These are phyloP conservation scores for Pestalotiopsis sp. DNA, from an alignment of 2,329 filamentous ascomycete genomes.

Conservation along the genomic window DNA sequence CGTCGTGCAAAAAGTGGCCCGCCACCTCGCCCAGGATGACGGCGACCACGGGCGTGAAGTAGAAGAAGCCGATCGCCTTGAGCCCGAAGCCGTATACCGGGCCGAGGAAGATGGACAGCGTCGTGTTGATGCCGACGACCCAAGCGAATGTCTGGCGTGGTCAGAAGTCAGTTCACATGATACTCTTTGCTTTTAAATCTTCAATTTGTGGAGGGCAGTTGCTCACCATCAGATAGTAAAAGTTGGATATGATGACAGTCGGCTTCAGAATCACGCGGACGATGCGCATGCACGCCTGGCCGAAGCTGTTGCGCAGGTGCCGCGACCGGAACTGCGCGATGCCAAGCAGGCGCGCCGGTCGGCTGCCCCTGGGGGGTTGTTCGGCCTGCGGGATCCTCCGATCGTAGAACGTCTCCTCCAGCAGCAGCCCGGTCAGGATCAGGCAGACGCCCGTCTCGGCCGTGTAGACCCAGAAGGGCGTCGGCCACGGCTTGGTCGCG, in stretches of 20 bases:
- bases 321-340: conserved; percentile 37
- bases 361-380: conserved; percentile 37
- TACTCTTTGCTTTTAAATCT: not conserved
- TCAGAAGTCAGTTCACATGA: not conserved
- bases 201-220: conserved; percentile 4
- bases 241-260: conserved; percentile 35
- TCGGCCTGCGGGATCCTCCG: conserved; percentile 37
- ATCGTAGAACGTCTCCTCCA: conserved; percentile 54
- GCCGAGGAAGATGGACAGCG: conserved; percentile 52
- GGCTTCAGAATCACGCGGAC: conserved; percentile 42
- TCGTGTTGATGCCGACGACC: conserved; percentile 60
- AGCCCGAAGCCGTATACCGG: conserved; percentile 53
- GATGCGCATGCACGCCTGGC: conserved; percentile 41
- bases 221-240: conserved; percentile 38
- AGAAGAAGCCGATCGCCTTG: conserved; percentile 55
- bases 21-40: conserved; percentile 54
- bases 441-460: conserved; percentile 40
- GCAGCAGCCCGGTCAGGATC: conserved; percentile 40
- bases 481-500: conserved; percentile 44
- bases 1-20: conserved; percentile 61
- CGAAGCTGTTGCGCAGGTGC: conserved; percentile 40
- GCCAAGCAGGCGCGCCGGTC: conserved; percentile 31
- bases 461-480: conserved; percentile 50
- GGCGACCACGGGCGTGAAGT: conserved; percentile 60
- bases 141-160: conserved; percentile 43